These are phyloP conservation scores for Pleurotus cornucopiae DNA, from an alignment of 768 basidiomycete species.

Conservation along the genomic window DNA sequence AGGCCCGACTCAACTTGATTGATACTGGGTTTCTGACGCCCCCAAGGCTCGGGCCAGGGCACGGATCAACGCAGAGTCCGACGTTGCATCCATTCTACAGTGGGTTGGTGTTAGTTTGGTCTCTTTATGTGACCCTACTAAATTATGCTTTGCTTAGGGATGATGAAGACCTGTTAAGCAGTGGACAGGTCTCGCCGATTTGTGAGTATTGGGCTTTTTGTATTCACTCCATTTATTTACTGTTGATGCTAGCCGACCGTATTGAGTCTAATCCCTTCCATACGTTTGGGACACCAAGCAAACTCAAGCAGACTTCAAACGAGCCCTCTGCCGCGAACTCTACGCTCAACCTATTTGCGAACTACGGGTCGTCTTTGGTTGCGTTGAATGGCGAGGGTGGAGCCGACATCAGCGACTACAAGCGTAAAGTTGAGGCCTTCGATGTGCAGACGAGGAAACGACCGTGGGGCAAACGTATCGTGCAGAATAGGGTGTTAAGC, in stretches of 20 bases:
- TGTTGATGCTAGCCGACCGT: conserved; percentile 10
- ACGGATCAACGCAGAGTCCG: background rate
- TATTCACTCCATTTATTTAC: background rate
- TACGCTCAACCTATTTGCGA: conserved; percentile 10
- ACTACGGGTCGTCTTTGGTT: conserved; percentile 13
- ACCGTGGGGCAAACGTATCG: conserved; percentile 28
- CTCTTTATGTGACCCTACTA: background rate
- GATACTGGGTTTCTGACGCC: conserved; percentile 4
- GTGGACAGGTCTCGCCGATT: conserved; percentile 71
- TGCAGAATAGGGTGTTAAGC: conserved; percentile 42
- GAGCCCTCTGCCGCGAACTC: conserved; percentile 16
- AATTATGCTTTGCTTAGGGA: conserved; percentile 23
- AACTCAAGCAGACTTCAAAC: conserved; percentile 1
- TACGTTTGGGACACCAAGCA: conserved; percentile 4
- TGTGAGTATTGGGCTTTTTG: conserved; percentile 35
- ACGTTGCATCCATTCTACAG: conserved; percentile 3
- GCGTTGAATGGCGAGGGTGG: background rate
- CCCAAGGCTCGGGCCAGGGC: background rate
- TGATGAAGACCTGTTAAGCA: conserved; percentile 69
- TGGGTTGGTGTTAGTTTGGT: background rate
- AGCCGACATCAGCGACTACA: conserved; percentile 21
- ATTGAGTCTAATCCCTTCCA: conserved; percentile 18
- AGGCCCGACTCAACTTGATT: background rate
- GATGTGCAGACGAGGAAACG: conserved; percentile 30
- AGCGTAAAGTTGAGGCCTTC: conserved; percentile 30